These are phyloP conservation scores for Harringtonia aguacate DNA, from an alignment of 2,329 filamentous ascomycete species.

Conservation along the genomic window DNA sequence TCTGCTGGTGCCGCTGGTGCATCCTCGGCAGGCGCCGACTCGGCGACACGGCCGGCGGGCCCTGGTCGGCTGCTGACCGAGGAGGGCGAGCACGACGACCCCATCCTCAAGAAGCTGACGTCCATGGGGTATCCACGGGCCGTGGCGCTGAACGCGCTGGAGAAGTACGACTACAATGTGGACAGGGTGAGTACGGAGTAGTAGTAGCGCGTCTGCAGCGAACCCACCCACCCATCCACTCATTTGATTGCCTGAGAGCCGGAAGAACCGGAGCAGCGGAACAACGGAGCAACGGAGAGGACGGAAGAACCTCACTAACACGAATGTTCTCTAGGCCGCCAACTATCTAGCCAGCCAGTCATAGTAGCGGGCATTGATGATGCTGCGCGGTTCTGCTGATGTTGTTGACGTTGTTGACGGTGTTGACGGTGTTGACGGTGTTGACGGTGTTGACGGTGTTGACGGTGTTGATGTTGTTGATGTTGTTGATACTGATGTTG, in stretches of 20 bases:
- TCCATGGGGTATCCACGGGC: constrained; percentile 75
- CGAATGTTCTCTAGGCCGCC: constrained; percentile 30
- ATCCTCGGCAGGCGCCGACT: constrained; percentile 15
- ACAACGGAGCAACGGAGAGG: too few species aligned
- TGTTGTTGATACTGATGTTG: background rate
- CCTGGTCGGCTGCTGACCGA: constrained; percentile 59
- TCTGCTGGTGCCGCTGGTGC: too few species aligned
- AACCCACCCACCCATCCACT: too few species aligned
- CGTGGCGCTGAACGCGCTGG: constrained; percentile 68
- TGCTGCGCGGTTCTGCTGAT: background rate
- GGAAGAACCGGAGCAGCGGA: too few species aligned
- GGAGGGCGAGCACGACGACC: constrained; percentile 76
- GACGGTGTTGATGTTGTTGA: too few species aligned
- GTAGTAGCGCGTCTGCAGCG: too few species aligned
- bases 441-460: too few species aligned
- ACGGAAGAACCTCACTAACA: too few species aligned
- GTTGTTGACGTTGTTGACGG: background rate
- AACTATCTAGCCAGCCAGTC: constrained; percentile 46
- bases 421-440: background rate
- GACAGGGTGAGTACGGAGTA: constrained; percentile 59
- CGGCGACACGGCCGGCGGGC: constrained; percentile 14
- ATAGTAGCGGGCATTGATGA: constrained; percentile 15
- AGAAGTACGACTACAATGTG: constrained; percentile 93
- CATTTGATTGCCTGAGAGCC: background rate
- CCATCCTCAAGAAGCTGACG: constrained; percentile 80